Evolutionary conservation across 495 filamentous ascomycete species (phyloP).

Genomic region (Emericellopsis terricola): DNA sequence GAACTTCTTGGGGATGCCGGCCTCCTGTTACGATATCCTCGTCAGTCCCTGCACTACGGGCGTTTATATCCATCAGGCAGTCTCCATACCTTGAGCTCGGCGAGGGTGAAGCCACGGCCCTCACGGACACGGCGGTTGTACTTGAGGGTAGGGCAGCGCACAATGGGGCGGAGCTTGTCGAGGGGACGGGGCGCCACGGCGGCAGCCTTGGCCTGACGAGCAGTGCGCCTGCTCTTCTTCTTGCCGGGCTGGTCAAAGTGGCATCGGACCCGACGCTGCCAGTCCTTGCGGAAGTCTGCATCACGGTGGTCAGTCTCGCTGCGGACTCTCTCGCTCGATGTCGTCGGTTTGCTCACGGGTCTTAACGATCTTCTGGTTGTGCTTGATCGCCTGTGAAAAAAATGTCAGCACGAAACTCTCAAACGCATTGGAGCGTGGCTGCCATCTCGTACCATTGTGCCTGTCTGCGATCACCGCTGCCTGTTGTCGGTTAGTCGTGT

Average conservation of each 20-base stretch:
- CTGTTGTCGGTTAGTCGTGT: slow-evolving; percentile 15
- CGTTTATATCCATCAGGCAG: too few species aligned
- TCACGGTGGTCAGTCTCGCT: slow-evolving; percentile 9
- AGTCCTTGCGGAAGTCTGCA: slow-evolving; percentile 99
- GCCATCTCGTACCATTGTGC: slow-evolving; percentile 38
- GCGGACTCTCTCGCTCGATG: slow-evolving; percentile 4
- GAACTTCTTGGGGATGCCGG: slow-evolving; percentile 85
- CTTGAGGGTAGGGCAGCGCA: slow-evolving; percentile 81
- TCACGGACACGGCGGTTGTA: slow-evolving; percentile 97
- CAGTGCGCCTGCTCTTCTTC: slow-evolving; percentile 78
- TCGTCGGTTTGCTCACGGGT: slow-evolving; percentile 51
- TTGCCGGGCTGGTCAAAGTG: slow-evolving; percentile 99
- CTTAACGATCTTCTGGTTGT: slow-evolving; percentile 97
- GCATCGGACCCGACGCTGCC: slow-evolving; percentile 91
- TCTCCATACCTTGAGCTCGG: slow-evolving; percentile 80
- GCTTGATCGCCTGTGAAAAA: slow-evolving; percentile 72
- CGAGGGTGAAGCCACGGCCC: slow-evolving; percentile 90
- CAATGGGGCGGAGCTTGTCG: slow-evolving; percentile 89
- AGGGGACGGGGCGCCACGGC: slow-evolving; percentile 88
- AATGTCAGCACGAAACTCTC: slow-evolving; percentile 8
- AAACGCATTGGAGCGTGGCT: slow-evolving; percentile 1
- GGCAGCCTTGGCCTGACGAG: slow-evolving; percentile 81
- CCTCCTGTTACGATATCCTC: slow-evolving; percentile 52
- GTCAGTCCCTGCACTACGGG: too few species aligned
- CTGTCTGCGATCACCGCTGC: slow-evolving; percentile 38